Evolutionary conservation across 495 filamentous ascomycete species (phyloP).

Genomic region (Penicillium macrosclerotiorum): DNA sequence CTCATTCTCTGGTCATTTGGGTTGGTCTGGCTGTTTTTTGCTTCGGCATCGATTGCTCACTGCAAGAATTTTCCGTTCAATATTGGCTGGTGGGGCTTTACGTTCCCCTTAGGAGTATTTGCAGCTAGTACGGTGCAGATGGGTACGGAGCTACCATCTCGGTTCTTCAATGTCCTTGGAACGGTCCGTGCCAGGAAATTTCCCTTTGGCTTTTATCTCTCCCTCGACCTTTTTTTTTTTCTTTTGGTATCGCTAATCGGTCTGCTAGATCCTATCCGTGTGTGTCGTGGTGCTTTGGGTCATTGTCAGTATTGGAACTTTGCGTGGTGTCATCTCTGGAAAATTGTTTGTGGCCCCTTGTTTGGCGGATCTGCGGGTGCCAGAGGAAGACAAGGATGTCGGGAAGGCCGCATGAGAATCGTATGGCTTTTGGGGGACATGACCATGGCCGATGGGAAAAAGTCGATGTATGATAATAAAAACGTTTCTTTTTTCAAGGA

Average conservation of each 20-base stretch:
- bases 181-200: conserved; percentile 33
- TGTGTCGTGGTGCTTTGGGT: conserved; percentile 52
- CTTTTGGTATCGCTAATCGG: too few species aligned
- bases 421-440: too few species aligned
- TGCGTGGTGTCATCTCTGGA: conserved; percentile 41
- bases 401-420: conserved; percentile 13
- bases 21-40: conserved; percentile 63
- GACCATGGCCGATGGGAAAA: too few species aligned
- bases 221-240: background rate
- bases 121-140: conserved; percentile 48
- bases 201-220: background rate
- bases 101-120: conserved; percentile 60
- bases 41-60: conserved; percentile 31
- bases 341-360: conserved; percentile 53
- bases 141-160: conserved; percentile 48
- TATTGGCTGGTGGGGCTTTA: conserved; percentile 68
- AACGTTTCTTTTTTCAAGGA: too few species aligned
- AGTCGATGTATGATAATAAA: too few species aligned
- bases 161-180: conserved; percentile 53
- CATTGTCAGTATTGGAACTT: conserved; percentile 43
- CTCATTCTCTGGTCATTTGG: conserved; percentile 61
- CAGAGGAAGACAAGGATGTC: conserved; percentile 18
- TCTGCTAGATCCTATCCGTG: conserved; percentile 49
- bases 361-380: conserved; percentile 38
- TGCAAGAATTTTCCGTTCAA: conserved; percentile 59